These are phyloP conservation scores for Yamadazyma buinensis DNA, from an alignment of 1,139 yeast genomes.

Conservation along the genomic window DNA sequence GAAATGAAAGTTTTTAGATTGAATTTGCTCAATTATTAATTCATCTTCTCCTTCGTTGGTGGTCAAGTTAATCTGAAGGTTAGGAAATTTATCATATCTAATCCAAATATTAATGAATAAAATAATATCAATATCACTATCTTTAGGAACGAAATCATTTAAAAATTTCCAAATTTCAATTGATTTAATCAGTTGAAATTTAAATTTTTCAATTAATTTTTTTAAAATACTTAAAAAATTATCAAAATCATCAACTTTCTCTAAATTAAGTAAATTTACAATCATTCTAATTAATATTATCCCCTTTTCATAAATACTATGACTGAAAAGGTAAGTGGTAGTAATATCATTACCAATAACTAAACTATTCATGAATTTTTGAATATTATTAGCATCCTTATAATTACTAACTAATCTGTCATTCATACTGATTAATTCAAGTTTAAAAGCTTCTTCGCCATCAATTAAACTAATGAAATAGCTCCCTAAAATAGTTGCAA, in stretches of 20 bases:
- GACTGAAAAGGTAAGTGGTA: slow-evolving; percentile 43
- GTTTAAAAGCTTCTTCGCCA: slow-evolving; percentile 13
- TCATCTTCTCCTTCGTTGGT: slow-evolving; percentile 5
- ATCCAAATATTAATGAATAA: slow-evolving; percentile 57
- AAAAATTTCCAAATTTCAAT: slow-evolving; percentile 53
- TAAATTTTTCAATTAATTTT: slow-evolving; percentile 35
- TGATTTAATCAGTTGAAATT: slow-evolving; percentile 45
- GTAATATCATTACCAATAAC: slow-evolving; percentile 12
- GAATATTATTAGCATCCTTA: slow-evolving; percentile 17
- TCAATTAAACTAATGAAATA: slow-evolving; percentile 25
- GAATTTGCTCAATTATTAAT: slow-evolving; percentile 45
- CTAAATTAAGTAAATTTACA: slow-evolving; percentile 31
- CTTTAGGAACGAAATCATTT: slow-evolving; percentile 14
- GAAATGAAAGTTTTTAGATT: slow-evolving; percentile 45
- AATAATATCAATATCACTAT: slow-evolving; percentile 29
- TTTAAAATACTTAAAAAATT: slow-evolving; percentile 30
- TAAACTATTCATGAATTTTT: slow-evolving; percentile 24
- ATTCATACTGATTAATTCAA: slow-evolving; percentile 30
- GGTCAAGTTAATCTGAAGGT: slow-evolving; percentile 31
- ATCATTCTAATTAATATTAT: slow-evolving; percentile 56
- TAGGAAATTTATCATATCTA: slow-evolving; percentile 56
- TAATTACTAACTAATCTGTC: slow-evolving; percentile 37
- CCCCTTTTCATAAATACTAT: slow-evolving; percentile 62
- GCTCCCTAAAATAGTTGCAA: slow-evolving; percentile 68
- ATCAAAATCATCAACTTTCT: slow-evolving; percentile 17